A percentile compares a stretch with the other conserved stretches of the same genome.
These are phyloP conservation scores for Dittrichia graveolens DNA, from an alignment of 129 eudicot species.

Conservation along the genomic window DNA sequence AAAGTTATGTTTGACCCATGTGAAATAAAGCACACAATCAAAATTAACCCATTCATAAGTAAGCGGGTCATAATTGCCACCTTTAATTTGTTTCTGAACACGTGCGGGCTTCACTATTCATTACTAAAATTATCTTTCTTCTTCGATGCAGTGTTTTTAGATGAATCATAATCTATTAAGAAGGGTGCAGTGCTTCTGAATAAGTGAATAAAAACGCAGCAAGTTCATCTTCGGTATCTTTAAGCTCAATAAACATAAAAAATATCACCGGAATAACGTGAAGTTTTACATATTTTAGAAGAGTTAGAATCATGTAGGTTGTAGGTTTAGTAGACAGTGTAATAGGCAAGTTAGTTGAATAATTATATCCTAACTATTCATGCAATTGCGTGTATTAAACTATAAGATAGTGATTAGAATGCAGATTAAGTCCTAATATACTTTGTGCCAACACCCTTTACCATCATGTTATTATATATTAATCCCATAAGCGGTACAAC, in stretches of 20 bases:
- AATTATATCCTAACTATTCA: constrained; percentile 21
- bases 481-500: constrained; percentile 2
- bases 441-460: constrained; percentile 17
- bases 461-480: background rate
- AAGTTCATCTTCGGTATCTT: constrained; percentile 23
- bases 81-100: background rate
- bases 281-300: constrained; percentile 27
- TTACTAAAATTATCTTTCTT: constrained; percentile 21
- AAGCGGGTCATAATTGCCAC: background rate
- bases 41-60: background rate
- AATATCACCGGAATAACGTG: constrained; percentile 26
- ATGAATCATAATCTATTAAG: constrained; percentile 6
- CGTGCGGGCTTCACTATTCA: background rate
- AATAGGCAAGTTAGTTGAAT: constrained; percentile 20
- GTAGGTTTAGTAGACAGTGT: constrained; percentile 28
- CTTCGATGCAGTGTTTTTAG: constrained; percentile 20
- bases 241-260: constrained; percentile 27
- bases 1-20: background rate
- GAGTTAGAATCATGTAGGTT: constrained; percentile 20
- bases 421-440: background rate
- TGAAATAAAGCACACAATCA: background rate
- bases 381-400: constrained; percentile 29
- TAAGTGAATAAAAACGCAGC: constrained; percentile 32
- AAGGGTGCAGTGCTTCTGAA: constrained; percentile 17
- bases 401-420: constrained; percentile 27